Conservation (phyloP, 306 rosid species). For the Rosa persica region DNA sequence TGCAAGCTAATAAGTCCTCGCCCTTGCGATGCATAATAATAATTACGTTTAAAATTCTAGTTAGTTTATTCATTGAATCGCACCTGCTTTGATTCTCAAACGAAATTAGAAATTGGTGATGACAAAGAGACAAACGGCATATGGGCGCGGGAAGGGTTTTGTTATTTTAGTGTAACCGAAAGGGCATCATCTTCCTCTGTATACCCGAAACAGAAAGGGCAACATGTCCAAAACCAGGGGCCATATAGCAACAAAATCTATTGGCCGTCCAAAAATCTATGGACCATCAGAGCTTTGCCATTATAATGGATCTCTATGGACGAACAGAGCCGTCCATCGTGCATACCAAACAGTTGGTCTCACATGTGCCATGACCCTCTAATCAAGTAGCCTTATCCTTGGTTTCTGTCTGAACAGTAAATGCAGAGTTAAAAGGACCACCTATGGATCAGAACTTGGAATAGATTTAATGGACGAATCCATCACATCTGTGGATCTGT, state of each 20-base stretch:
- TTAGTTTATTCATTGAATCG: background rate
- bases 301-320: conserved; percentile 28
- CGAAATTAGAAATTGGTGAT: background rate
- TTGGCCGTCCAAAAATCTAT: conserved; percentile 10
- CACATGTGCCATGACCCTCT: background rate
- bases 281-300: conserved; percentile 8
- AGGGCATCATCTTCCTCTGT: conserved; percentile 4
- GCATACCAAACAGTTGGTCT: conserved; percentile 41
- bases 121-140: conserved; percentile 5
- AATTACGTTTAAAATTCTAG: background rate
- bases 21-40: background rate
- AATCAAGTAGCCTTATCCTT: conserved; percentile 1
- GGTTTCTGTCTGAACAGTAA: background rate
- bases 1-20: background rate
- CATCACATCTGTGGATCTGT: background rate
- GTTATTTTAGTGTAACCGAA: background rate
- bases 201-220: background rate
- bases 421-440: background rate
- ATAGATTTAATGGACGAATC: background rate
- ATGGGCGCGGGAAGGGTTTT: background rate
- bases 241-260: conserved; percentile 28
- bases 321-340: background rate
- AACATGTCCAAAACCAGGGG: conserved; percentile 41
- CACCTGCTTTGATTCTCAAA: background rate
- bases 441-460: background rate